A percentile compares a stretch with the other conserved stretches of the same genome.
phyloP scores from a whole-genome alignment of 2,329 filamentous ascomycete species.

The Xylariaceae sp. region DNA sequence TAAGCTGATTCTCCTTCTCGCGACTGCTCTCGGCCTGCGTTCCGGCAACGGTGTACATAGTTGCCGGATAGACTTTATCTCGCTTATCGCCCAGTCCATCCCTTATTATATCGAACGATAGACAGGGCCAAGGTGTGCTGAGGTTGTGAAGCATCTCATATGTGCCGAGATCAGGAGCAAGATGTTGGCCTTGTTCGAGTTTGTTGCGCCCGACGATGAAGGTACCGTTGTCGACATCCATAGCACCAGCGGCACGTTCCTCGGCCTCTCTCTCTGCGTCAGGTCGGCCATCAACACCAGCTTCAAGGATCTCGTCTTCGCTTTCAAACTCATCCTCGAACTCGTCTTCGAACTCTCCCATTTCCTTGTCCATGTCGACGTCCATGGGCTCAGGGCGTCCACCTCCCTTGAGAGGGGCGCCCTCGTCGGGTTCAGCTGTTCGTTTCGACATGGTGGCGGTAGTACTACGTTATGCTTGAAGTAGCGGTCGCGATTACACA shows the following conservation, averaged over 20 bases:
- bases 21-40: conserved; percentile 80
- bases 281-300: conserved; percentile 86
- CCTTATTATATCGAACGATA: conserved; percentile 89
- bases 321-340: conserved; percentile 90
- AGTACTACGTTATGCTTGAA: conserved; percentile 5
- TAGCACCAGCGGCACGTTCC: conserved; percentile 69
- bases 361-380: conserved; percentile 57
- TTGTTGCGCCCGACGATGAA: conserved; percentile 95
- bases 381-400: conserved; percentile 62
- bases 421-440: conserved; percentile 46
- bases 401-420: conserved; percentile 55
- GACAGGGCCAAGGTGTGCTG: conserved; percentile 91
- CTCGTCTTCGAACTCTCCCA: conserved; percentile 90
- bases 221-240: conserved; percentile 83
- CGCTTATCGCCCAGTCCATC: conserved; percentile 85
- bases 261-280: conserved; percentile 91
- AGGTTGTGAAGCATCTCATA: conserved; percentile 97
- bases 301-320: conserved; percentile 86
- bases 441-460: conserved; percentile 54
- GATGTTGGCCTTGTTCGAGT: conserved; percentile 82
- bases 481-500: background rate
- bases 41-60: conserved; percentile 89
- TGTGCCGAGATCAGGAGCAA: conserved; percentile 86
- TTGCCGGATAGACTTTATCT: conserved; percentile 82
- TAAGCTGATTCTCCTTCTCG: conserved; percentile 83